Evolutionary conservation across 73 alveolate species (phyloP).

Genomic region (Stentor coeruleus): DNA sequence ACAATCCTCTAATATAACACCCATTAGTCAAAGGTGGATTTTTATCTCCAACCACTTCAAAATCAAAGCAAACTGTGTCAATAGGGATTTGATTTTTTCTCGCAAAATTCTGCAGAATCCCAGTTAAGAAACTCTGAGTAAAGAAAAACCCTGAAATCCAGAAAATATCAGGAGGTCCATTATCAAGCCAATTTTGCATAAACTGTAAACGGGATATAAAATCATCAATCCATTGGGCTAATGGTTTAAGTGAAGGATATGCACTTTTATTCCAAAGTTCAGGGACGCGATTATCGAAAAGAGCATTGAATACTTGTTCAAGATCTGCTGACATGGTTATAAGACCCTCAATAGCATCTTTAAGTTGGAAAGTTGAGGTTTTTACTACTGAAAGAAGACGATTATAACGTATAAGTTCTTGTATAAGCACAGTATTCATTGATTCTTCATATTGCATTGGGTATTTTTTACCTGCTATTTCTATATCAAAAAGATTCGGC

Average conservation of each 20-base stretch:
- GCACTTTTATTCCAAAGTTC: conserved; percentile 93
- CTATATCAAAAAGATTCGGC: conserved; percentile 91
- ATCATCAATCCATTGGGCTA: conserved; percentile 99
- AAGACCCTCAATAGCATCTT: conserved; percentile 97
- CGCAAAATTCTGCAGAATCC: conserved; percentile 94
- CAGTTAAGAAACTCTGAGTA: conserved; percentile 99
- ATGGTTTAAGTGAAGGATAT: conserved; percentile 98
- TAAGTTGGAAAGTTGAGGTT: conserved; percentile 72
- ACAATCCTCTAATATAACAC: conserved; percentile 95
- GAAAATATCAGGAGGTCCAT: conserved; percentile 98
- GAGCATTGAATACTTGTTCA: conserved; percentile 91
- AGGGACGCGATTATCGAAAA: conserved; percentile 93
- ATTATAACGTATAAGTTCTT: conserved; percentile 97
- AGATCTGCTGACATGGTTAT: conserved; percentile 74
- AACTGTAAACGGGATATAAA: conserved; percentile 93
- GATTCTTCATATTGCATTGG: conserved; percentile 98
- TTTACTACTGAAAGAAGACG: conserved; percentile 81
- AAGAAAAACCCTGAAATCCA: conserved; percentile 99
- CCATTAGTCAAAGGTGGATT: conserved; percentile 85
- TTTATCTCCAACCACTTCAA: conserved; percentile 49
- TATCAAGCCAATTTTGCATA: conserved; percentile 97
- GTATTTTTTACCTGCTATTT: conserved; percentile 85
- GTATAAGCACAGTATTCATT: conserved; percentile 98
- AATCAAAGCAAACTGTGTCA: conserved; percentile 82
- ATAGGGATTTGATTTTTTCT: conserved; percentile 85